phyloP scores from a whole-genome alignment of 1,139 yeast species.

The Entelexis sorbosivorans region DNA sequence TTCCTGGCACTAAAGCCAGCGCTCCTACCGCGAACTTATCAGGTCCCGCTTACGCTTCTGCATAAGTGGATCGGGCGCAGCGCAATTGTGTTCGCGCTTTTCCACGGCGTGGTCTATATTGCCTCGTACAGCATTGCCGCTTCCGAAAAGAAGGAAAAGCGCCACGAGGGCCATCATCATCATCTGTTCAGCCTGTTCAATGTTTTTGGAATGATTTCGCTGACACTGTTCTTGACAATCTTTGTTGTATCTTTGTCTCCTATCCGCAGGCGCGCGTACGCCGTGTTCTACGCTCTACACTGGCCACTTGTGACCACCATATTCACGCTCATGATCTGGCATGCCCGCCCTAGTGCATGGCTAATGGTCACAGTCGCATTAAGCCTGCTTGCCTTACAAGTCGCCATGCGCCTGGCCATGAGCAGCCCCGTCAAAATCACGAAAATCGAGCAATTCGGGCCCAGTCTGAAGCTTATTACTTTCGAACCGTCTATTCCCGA shows the following conservation, averaged over 20 bases:
- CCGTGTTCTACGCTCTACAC: constrained; percentile 54
- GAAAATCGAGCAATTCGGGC: constrained; percentile 27
- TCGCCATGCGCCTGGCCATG: constrained; percentile 27
- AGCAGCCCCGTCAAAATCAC: constrained; percentile 27
- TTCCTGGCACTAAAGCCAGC: constrained; percentile 54
- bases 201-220: constrained; percentile 50
- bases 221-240: constrained; percentile 37
- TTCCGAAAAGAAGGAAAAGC: constrained; percentile 15
- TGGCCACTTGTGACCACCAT: constrained; percentile 56
- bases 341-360: constrained; percentile 66
- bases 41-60: constrained; percentile 44
- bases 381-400: constrained; percentile 39
- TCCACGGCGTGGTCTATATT: constrained; percentile 52
- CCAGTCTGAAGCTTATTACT: constrained; percentile 29
- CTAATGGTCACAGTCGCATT: constrained; percentile 41
- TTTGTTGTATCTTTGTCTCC: constrained; percentile 46
- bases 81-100: constrained; percentile 40
- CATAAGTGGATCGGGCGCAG: constrained; percentile 79
- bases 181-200: constrained; percentile 31
- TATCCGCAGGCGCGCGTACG: constrained; percentile 46
- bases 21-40: constrained; percentile 44
- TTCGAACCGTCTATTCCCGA: constrained; percentile 30
- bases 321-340: constrained; percentile 49
- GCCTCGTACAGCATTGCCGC: constrained; percentile 38
- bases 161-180: constrained; percentile 18